Evolutionary conservation across 2,329 filamentous ascomycete species (phyloP).

Genomic region (Colletotrichum sp.): DNA sequence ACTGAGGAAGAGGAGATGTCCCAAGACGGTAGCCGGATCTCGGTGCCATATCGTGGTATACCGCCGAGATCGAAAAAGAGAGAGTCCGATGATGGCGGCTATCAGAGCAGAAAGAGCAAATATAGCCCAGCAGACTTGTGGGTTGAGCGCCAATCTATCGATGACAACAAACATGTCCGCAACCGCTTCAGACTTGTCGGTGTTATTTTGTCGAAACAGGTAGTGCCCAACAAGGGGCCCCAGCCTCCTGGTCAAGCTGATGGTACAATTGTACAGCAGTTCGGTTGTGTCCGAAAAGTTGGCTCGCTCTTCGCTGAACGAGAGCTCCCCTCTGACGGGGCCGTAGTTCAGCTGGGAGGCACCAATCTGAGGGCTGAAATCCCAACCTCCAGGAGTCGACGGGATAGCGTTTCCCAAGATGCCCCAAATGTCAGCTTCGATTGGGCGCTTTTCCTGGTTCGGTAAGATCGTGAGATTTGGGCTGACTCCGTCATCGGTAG

Average conservation of each 20-base stretch:
- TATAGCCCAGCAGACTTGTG: neutral
- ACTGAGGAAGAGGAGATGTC: neutral
- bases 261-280: neutral
- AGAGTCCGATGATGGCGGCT: neutral
- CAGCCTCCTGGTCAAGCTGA: neutral
- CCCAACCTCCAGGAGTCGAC: neutral
- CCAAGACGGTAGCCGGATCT: conserved; percentile 1
- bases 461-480: neutral
- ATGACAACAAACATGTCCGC: neutral
- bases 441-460: neutral
- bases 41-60: neutral
- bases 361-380: too few relatives aligned
- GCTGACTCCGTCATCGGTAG: neutral
- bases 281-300: neutral
- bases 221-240: neutral
- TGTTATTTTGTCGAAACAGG: neutral
- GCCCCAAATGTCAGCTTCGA: neutral
- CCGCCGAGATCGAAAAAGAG: neutral
- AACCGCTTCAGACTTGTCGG: neutral
- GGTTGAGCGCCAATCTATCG: neutral
- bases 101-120: neutral
- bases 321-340: neutral
- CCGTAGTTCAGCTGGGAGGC: neutral
- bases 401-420: neutral
- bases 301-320: neutral